Base-by-base conservation (phyloP, 2,329 filamentous ascomycete genomes). In the Aspergillus versicolor region DNA sequence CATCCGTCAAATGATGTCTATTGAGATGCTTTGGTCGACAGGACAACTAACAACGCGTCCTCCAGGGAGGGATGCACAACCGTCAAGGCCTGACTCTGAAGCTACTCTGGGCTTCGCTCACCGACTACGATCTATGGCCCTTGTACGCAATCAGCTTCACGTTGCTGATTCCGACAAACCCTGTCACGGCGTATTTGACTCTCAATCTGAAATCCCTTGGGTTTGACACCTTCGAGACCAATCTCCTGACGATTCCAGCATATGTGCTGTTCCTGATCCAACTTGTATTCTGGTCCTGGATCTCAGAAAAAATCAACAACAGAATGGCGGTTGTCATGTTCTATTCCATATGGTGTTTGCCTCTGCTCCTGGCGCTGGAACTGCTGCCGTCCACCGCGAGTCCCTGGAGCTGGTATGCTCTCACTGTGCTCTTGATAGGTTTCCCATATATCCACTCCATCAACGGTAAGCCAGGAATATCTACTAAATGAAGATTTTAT, bases 161-260 rank as follows among this genome's bases (percentile, higher is more conserved):
- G 0, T 78, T 77, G 75, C 60, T 74, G 61, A 72, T 77, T n/a
- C 74, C 79, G 5, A 71, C 64, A 65, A 65, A 1, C 66, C 53
- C 51, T 76, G 77, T 42, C 67, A 77, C 54, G 75, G 73, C 27
- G 60, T 78, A 15, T 63, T 74, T 48, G 21, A 50, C 47, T 7
- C 34, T 50, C 22, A 50, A 40, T 19, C 64, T 81, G 1, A 82
- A 80, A 61, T 75, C 81, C 2, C 73, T 87, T 3, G 84, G 78
- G 15, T 87, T 86, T 71, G 73, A 72, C 46, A 84, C 83, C 2
- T 83, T 88, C 65, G 72, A 83, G 32, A 82, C 81, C 24, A 89
- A 88, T 62, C 75, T 89, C 59, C 78, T 89, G 19, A 84, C 84
- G 0, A 86, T 88, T 15, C 84, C 83, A 0, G 79, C 82, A 0